These are phyloP conservation scores for Hypoxylon cercidicola DNA, from an alignment of 495 filamentous ascomycete species.

Conservation along the genomic window DNA sequence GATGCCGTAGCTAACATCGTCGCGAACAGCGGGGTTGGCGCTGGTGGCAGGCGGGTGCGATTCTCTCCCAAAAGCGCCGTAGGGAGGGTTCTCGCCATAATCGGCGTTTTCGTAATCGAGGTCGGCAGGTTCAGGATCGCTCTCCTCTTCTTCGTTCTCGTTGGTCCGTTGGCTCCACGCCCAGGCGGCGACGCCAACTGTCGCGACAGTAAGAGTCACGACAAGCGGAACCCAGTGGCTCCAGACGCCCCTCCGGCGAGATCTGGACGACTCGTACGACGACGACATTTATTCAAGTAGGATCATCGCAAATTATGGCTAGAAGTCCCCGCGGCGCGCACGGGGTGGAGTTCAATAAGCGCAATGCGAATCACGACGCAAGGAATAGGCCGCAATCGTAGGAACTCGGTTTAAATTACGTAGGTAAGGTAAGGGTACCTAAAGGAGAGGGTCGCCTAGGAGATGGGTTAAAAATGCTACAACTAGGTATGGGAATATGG, in stretches of 20 bases:
- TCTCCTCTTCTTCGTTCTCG: conserved; percentile 70
- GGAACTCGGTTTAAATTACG: conserved; percentile 14
- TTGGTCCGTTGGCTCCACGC: conserved; percentile 87
- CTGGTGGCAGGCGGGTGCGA: conserved; percentile 52
- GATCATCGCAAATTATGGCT: conserved; percentile 45
- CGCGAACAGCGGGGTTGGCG: conserved; percentile 43
- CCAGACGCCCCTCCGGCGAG: conserved; percentile 72
- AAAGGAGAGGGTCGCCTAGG: background rate
- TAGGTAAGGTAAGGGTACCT: conserved; percentile 10
- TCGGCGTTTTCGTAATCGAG: conserved; percentile 63
- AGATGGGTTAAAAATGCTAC: conserved; percentile 13
- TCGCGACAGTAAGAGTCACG: conserved; percentile 84
- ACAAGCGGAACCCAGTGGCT: conserved; percentile 88
- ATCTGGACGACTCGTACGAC: conserved; percentile 74
- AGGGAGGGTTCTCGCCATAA: conserved; percentile 63
- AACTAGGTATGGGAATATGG: too few species aligned
- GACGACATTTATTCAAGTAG: conserved; percentile 72
- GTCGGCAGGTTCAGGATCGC: conserved; percentile 49
- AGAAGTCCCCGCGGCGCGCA: conserved; percentile 28
- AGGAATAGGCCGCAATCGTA: conserved; percentile 23
- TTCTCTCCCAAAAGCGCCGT: conserved; percentile 57
- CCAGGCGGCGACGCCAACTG: conserved; percentile 87
- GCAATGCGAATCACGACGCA: conserved; percentile 31
- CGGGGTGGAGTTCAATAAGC: conserved; percentile 26
- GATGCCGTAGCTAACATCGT: conserved; percentile 50